A percentile compares a stretch with the other conserved stretches of the same genome.
phyloP scores from a whole-genome alignment of 768 basidiomycete genomes.

The Mrakia gelida region DNA sequence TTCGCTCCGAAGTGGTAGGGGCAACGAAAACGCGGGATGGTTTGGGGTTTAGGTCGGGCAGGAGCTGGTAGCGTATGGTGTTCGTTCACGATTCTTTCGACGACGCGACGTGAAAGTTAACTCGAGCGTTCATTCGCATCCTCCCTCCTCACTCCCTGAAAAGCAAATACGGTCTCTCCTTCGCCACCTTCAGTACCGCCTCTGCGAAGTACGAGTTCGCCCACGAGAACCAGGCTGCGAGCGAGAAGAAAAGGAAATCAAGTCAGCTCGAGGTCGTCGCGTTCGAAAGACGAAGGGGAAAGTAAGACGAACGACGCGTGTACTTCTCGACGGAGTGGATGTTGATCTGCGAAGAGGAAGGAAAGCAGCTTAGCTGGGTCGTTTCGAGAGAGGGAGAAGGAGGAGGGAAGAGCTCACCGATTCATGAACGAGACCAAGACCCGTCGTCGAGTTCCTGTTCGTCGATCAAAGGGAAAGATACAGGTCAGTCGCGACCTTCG shows the following conservation, averaged over 20 bases:
- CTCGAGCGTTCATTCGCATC: background rate
- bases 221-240: conserved; percentile 43
- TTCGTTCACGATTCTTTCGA: too few relatives aligned
- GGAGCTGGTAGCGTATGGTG: too few relatives aligned
- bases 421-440: background rate
- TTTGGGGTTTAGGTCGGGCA: too few relatives aligned
- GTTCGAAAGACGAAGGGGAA: background rate
- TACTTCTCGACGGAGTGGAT: background rate
- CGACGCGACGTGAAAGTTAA: background rate
- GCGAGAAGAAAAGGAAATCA: background rate
- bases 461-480: conserved; percentile 43
- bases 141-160: conserved; percentile 46
- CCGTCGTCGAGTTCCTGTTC: background rate
- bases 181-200: conserved; percentile 71
- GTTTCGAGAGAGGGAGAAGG: background rate
- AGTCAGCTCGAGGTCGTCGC: background rate
- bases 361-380: background rate
- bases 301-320: background rate
- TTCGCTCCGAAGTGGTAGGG: too few relatives aligned
- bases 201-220: conserved; percentile 61
- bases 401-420: background rate
- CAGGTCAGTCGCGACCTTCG: conserved; percentile 51
- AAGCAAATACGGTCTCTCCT: conserved; percentile 65
- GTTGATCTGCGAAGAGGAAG: background rate
- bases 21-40: too few relatives aligned